phyloP scores from a whole-genome alignment of 2,329 filamentous ascomycete species.

The Aspergillus intermedius region DNA sequence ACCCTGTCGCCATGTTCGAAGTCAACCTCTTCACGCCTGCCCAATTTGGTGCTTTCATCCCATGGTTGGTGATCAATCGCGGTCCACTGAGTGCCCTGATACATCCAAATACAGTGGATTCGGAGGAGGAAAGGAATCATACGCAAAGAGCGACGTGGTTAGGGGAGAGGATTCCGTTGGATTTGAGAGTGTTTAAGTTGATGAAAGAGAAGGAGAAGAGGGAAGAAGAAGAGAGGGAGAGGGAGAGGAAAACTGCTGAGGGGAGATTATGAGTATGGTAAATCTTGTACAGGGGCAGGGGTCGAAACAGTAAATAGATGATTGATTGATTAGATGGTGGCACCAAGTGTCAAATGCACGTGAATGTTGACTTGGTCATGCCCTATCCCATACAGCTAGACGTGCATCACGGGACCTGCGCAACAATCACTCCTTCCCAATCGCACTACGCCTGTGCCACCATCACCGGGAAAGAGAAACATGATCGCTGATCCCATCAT shows the following conservation, averaged over 20 bases:
- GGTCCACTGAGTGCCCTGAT: constrained; percentile 72
- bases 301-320: neutral
- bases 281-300: neutral
- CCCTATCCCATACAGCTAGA: neutral
- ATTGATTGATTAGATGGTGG: too few relatives aligned
- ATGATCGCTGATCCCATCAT: too few relatives aligned
- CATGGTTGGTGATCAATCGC: constrained; percentile 76
- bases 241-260: neutral
- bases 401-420: too few relatives aligned
- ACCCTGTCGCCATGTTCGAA: constrained; percentile 84
- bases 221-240: constrained; percentile 8
- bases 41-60: constrained; percentile 82
- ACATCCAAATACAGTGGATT: constrained; percentile 65
- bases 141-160: constrained; percentile 41
- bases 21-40: constrained; percentile 79
- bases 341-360: neutral
- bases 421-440: too few relatives aligned
- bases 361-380: neutral
- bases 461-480: too few relatives aligned
- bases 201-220: constrained; percentile 18
- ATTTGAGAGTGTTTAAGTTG: constrained; percentile 33
- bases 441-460: too few relatives aligned
- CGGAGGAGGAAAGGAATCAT: constrained; percentile 49
- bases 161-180: constrained; percentile 41
- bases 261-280: constrained; percentile 3